Evolutionary conservation across 2,329 filamentous ascomycete genomes (phyloP), one percentile per base, ranked within the genome.

Genomic region (Penicillium expansum): DNA sequence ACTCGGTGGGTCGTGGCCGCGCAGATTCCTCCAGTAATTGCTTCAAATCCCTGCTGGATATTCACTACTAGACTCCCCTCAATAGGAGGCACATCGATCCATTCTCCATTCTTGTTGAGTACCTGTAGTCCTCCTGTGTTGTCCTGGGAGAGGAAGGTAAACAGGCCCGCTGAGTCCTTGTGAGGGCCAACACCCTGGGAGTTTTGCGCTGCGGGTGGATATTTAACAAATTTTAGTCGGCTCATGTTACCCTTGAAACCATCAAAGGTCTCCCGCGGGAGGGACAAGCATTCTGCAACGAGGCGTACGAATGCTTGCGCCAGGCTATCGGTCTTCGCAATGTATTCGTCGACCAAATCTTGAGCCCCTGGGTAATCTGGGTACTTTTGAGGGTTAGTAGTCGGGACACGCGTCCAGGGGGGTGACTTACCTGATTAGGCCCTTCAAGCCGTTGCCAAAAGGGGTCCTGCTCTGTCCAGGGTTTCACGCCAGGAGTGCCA

Each of bases 161-260:
- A 72, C 1, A 82, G 18, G 74, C 82, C 48, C 72, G 76, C 79
- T 10, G 78, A 81, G 66, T 84, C 82, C 62, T 84, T 84, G 67
- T 84, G 82, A 3, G 82, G 81, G 0, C 82, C 82, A 1, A 84
- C 82, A 7, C 82, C 82, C 64, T 85, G 82, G 0, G 77, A 78
- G 29, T 64, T 69, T 2, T 63, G 61, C 14, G 64, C 50, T 1
- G 67, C 56, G 5, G 61, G 79, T 0, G 82, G 82, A 55, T 83
- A 84, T 65, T 83, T 83, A 55, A 84, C 76, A 53, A 84, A 81
- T 54, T 85, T 84, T 39, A 84, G 72, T 59, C 73, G 65, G 64
- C 83, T 81, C 73, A 84, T 84, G 4, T 65, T 65, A 2, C 72
- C 72, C 48, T 65, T 66, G 71, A 84, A 84, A 13, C 70, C 71